A percentile compares a stretch with the other conserved stretches of the same genome.
These are phyloP conservation scores for Cucurbita ficifolia DNA, from an alignment of 306 rosid species.

Conservation along the genomic window DNA sequence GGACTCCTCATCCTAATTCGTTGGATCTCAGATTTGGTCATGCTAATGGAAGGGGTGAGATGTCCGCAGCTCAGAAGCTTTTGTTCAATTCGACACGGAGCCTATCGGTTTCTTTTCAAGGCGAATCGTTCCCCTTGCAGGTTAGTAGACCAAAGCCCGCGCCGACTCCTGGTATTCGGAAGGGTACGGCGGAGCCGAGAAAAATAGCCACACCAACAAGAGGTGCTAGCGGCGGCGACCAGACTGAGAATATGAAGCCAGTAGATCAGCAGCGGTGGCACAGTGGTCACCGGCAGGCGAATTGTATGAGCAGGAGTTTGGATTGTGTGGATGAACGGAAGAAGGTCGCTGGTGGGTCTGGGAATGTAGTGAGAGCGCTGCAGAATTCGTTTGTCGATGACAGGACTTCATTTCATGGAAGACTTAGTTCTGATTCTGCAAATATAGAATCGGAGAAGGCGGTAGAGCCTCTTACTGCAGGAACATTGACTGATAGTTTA, in stretches of 20 bases:
- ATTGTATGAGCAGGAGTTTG: constrained; percentile 43
- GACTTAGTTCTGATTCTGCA: constrained; percentile 11
- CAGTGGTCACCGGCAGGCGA: constrained; percentile 24
- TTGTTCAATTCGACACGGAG: constrained; percentile 72
- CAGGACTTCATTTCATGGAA: constrained; percentile 20
- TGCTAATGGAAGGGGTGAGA: constrained; percentile 16
- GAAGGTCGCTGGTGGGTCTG: constrained; percentile 32
- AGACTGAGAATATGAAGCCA: constrained; percentile 37
- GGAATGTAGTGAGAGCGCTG: constrained; percentile 44
- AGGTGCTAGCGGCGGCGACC: constrained; percentile 22
- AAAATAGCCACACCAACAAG: constrained; percentile 29
- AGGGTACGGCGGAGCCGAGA: constrained; percentile 66
- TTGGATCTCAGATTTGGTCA: constrained; percentile 19
- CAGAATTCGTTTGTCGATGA: constrained; percentile 35
- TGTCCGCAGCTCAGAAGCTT: constrained; percentile 59
- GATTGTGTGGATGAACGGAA: constrained; percentile 36
- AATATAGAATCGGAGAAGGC: constrained; percentile 8
- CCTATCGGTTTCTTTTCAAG: constrained; percentile 85
- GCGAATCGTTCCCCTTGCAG: constrained; percentile 73
- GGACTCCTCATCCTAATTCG: constrained; percentile 37
- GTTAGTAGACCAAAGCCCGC: constrained; percentile 56
- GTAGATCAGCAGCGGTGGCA: constrained; percentile 69
- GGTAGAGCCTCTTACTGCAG: constrained; percentile 22
- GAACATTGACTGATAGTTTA: constrained; percentile 31
- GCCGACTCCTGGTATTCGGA: constrained; percentile 41